Evolutionary conservation across 768 basidiomycete genomes (phyloP).

Genomic region (Leccinellum rugosiceps): DNA sequence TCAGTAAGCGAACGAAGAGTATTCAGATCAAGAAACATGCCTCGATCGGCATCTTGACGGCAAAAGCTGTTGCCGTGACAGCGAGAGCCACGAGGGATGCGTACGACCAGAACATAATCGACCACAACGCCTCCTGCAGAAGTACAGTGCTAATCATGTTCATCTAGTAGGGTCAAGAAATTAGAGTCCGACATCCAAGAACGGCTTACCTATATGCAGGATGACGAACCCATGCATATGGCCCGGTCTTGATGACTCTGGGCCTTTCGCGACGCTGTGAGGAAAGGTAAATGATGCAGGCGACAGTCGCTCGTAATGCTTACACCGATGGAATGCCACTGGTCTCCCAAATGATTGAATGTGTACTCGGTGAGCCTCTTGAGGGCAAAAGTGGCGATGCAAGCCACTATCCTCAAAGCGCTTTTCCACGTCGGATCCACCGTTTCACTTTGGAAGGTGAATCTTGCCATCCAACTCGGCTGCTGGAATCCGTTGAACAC

Average conservation of each 20-base stretch:
- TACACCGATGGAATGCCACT: conserved; percentile 29
- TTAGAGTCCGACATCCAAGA: not conserved
- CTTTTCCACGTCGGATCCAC: conserved; percentile 9
- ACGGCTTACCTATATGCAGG: conserved; percentile 28
- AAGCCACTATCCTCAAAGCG: conserved; percentile 18
- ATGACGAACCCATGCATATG: conserved; percentile 34
- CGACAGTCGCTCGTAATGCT: not conserved
- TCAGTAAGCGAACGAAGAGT: not conserved
- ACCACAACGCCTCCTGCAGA: conserved; percentile 16
- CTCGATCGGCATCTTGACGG: conserved; percentile 34
- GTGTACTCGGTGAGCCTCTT: not conserved
- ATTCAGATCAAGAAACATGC: conserved; percentile 3
- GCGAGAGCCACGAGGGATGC: conserved; percentile 20
- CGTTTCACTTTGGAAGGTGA: conserved; percentile 11
- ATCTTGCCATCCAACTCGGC: conserved; percentile 30
- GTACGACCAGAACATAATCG: conserved; percentile 33
- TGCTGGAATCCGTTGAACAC: conserved; percentile 24
- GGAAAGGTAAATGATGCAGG: not conserved
- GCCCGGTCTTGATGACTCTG: conserved; percentile 31
- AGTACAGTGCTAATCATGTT: conserved; percentile 13
- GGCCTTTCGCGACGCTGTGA: conserved; percentile 28
- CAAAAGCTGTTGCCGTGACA: conserved; percentile 18
- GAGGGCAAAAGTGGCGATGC: conserved; percentile 13
- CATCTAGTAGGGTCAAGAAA: not conserved
- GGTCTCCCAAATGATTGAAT: conserved; percentile 21